Evolutionary conservation across 768 basidiomycete genomes (phyloP), one percentile per base, ranked within the genome.

Genomic region (Mycena haematopus): DNA sequence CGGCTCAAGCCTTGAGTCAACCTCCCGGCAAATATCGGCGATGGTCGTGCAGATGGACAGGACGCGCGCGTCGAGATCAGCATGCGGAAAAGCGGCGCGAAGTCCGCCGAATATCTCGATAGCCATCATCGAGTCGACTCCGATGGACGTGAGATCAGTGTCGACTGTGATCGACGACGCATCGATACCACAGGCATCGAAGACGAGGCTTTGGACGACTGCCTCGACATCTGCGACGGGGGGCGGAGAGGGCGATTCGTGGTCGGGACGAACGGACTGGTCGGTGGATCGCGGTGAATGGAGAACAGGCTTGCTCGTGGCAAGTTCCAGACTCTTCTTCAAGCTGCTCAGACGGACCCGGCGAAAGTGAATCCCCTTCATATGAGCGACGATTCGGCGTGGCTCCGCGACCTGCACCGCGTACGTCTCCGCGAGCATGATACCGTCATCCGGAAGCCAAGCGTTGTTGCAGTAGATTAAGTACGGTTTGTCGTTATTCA

Each of bases 71-170:
- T 72, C 70, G 42, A 79, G 72, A 22, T 71, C 65, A 29, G 69
- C 65, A 5, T 63, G 65, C 2, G 78, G 78, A 65, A 80, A 82
- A 0, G 69, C 58, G 7, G 53, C 63, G n/a, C 74, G 73, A 17
- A 86, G 71, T 31, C 74, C 76, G 8, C 73, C 70, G 17, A 74
- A 71, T 9, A 87, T 73, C 70, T 91, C 88, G 57, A 89, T 86
- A 22, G 84, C 82, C 73, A 83, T 84, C 62, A 90, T 72, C 0
- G 88, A 90, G 67, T 90, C 87, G 52, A 90, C 76, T 1, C 89
- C 89, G 10, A 90, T 79, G 6, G 78, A 72, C 13, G 77, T 78
- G 19, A 91, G 73, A 51, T 86, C 81, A 0, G 71, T 70, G 29
- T 79, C 73, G 38, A 79, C 42, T 5, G 29, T 31, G 29, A 40